Evolutionary conservation across 331 rosid genomes (phyloP).

Genomic region (Quercus phellos): DNA sequence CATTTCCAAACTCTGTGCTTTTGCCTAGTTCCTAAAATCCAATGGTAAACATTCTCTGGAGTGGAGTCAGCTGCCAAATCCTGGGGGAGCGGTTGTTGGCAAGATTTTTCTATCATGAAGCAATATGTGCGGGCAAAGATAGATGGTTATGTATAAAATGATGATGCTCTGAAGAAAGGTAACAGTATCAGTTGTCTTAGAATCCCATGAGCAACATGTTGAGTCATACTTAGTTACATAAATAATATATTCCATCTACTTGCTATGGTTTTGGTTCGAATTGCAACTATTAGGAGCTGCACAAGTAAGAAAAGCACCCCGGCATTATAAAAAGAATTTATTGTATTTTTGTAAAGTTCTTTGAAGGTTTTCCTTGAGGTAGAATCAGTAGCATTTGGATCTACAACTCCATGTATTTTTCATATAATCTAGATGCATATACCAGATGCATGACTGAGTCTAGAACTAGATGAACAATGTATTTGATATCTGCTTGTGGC

Average conservation of each 20-base stretch:
- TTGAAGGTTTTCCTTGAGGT: neutral
- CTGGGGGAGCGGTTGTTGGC: neutral
- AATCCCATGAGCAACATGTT: conserved; percentile 8
- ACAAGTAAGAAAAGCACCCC: conserved; percentile 9
- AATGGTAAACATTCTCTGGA: neutral
- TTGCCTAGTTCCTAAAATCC: conserved; percentile 39
- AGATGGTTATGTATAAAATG: conserved; percentile 9
- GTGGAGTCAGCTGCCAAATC: conserved; percentile 4
- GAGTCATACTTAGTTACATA: conserved; percentile 14
- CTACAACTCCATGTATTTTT: neutral
- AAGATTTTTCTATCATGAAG: conserved; percentile 3
- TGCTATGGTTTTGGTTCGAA: conserved; percentile 1
- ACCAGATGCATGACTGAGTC: neutral
- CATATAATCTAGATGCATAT: neutral
- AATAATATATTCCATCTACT: conserved; percentile 15
- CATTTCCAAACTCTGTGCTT: conserved; percentile 62
- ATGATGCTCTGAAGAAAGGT: conserved; percentile 10
- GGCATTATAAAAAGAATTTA: conserved; percentile 2
- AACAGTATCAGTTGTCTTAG: conserved; percentile 3
- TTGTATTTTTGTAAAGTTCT: conserved; percentile 10
- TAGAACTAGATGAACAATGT: neutral
- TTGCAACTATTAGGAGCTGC: conserved; percentile 23
- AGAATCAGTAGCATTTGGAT: neutral
- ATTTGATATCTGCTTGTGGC: neutral
- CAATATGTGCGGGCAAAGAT: conserved; percentile 16